Percentiles rank a stretch among this genome's conserved stretches.
Conservation (phyloP, 78 protist species). For the Dictyostelium firmibasis region DNA sequence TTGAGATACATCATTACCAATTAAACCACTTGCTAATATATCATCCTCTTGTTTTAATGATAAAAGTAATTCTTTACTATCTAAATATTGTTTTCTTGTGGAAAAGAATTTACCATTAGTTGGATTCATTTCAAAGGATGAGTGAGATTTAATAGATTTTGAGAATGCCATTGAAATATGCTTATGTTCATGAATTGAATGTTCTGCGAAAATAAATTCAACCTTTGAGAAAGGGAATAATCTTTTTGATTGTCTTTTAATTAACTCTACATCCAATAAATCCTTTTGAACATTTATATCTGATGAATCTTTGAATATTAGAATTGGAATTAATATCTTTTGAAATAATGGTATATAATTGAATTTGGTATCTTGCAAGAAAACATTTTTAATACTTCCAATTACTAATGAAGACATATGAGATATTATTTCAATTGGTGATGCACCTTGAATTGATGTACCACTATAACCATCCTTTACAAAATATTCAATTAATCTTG, state of each 20-base stretch:
- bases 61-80: conserved; percentile 44
- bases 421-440: conserved; percentile 53
- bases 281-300: background rate
- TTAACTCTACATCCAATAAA: background rate
- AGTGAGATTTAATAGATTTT: conserved; percentile 59
- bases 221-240: conserved; percentile 61
- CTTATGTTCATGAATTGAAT: conserved; percentile 58
- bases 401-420: conserved; percentile 25
- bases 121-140: conserved; percentile 59
- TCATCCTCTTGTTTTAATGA: conserved; percentile 59
- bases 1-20: conserved; percentile 21
- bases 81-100: conserved; percentile 17
- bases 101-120: background rate
- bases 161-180: conserved; percentile 53
- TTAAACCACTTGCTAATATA: conserved; percentile 46
- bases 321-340: conserved; percentile 43
- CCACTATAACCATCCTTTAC: conserved; percentile 27
- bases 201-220: conserved; percentile 26
- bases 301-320: conserved; percentile 44
- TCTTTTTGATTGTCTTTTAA: conserved; percentile 25
- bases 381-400: background rate
- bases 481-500: conserved; percentile 64
- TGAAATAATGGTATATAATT: conserved; percentile 45
- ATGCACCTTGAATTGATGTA: conserved; percentile 51
- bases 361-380: conserved; percentile 2